Base-by-base conservation (phyloP, 306 rosid genomes). In the Mimosa bimucronata region DNA sequence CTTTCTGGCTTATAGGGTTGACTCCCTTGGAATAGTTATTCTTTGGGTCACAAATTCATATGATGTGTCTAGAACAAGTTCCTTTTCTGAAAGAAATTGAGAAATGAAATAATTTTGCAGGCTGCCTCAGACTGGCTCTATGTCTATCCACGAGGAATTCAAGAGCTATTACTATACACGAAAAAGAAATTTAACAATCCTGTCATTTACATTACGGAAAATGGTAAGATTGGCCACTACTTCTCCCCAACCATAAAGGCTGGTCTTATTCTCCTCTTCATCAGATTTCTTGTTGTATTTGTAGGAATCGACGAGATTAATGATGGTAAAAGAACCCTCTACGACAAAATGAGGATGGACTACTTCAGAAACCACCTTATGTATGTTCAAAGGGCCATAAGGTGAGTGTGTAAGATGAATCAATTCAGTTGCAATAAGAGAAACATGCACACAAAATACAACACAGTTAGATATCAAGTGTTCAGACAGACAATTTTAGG, bases 221-320 rank as follows among this genome's bases (percentile, higher is more conserved):
- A 88, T 70, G 91, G 91, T 86, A 70, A 66, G 74, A 52, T 37
- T 62, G 23, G 26, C 40, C 57, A 18, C 1, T 18, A 50, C 21
- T 46, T 44, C 0, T 26, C 15, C 7, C 4, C 8, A 31, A 19
- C 25, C 40, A 15, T 37, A 26, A 52, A 42, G 28, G 26, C 14
- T n/a, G 50, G 46, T 50, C 73, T 62, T 60, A 46, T 2, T 9
- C 26, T 42, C 14, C 26, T 30, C 29, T 76, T 60, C 74, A 46
- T 46, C 14, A 65, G 38, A 79, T 71, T 52, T 74, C 29, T 77
- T 73, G 40, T 10, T 73, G 29, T 62, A 25, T 75, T 75, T 82
- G 76, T 72, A 90, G 94, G 94, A 62, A 50, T 88, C 6, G 88
- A 86, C 5, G 95, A 91, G 84, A 69, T 74, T 19, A 85, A 91